phyloP scores from a whole-genome alignment of 148 eudicot species.

The Silene latifolia region DNA sequence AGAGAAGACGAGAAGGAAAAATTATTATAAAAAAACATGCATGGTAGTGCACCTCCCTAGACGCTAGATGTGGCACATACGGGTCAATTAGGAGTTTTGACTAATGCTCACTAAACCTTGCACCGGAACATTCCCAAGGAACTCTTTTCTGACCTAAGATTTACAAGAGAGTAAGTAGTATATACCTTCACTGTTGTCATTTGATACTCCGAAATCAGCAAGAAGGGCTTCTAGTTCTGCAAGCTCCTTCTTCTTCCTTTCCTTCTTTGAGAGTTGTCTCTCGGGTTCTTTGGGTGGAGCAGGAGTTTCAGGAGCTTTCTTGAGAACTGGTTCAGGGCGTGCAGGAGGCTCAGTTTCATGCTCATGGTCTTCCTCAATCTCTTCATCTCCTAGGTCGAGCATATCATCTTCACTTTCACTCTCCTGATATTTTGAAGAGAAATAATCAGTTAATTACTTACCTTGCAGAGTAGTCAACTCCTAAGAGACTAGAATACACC shows the following conservation, averaged over 20 bases:
- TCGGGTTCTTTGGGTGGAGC: constrained; percentile 72
- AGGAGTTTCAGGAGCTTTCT: constrained; percentile 52
- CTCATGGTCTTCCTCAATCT: constrained; percentile 80
- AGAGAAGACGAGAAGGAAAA: background rate
- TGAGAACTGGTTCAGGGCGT: constrained; percentile 46
- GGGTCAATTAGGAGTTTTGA: background rate
- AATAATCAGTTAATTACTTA: constrained; percentile 11
- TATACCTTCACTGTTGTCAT: constrained; percentile 47
- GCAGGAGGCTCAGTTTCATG: constrained; percentile 56
- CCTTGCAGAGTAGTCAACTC: background rate
- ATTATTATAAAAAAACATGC: background rate
- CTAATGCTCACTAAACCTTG: background rate
- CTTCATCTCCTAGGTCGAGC: constrained; percentile 82
- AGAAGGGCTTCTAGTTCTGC: constrained; percentile 92
- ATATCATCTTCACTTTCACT: constrained; percentile 96
- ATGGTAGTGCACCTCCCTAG: background rate
- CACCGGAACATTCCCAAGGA: background rate
- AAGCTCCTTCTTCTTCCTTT: constrained; percentile 89
- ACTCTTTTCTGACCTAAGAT: background rate
- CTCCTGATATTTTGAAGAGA: constrained; percentile 43
- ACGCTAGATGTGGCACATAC: background rate
- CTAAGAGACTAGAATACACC: background rate
- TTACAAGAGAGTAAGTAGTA: background rate
- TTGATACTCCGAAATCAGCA: constrained; percentile 64
- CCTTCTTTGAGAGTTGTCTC: constrained; percentile 94